Evolutionary conservation across 306 rosid species (phyloP).

Genomic region (Corylus avellana): DNA sequence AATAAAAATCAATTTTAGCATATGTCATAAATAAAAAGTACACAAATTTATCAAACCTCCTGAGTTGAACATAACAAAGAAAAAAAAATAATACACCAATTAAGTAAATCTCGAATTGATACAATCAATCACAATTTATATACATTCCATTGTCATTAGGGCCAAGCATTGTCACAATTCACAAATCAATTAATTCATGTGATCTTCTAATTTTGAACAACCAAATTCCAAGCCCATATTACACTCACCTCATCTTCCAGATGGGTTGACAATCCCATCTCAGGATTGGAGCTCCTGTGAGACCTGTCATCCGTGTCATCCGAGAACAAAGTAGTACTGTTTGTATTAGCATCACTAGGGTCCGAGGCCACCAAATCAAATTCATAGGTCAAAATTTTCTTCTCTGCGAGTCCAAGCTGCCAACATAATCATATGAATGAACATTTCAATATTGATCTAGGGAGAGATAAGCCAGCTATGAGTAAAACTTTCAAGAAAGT

Average conservation of each 20-base stretch:
- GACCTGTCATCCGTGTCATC: conserved; percentile 92
- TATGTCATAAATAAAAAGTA: background rate
- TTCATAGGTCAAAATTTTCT: conserved; percentile 74
- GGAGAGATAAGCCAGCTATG: conserved; percentile 9
- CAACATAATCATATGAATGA: conserved; percentile 23
- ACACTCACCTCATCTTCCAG: conserved; percentile 71
- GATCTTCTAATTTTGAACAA: background rate
- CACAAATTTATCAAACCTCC: background rate
- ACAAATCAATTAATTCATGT: background rate
- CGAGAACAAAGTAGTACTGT: conserved; percentile 88
- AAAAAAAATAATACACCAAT: too few relatives aligned
- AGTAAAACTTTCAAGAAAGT: background rate
- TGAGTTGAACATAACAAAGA: too few relatives aligned
- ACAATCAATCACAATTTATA: background rate
- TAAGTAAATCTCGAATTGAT: background rate
- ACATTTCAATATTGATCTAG: conserved; percentile 2
- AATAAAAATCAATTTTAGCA: background rate
- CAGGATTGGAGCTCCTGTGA: conserved; percentile 56
- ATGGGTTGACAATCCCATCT: conserved; percentile 51
- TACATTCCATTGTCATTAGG: background rate
- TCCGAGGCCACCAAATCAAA: conserved; percentile 79
- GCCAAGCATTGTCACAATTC: background rate
- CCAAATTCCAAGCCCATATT: background rate
- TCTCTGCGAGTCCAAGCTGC: conserved; percentile 98
- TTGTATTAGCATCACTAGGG: conserved; percentile 88